Conservation (phyloP, 2,329 filamentous ascomycete genomes). For the Fusarium sp. region DNA sequence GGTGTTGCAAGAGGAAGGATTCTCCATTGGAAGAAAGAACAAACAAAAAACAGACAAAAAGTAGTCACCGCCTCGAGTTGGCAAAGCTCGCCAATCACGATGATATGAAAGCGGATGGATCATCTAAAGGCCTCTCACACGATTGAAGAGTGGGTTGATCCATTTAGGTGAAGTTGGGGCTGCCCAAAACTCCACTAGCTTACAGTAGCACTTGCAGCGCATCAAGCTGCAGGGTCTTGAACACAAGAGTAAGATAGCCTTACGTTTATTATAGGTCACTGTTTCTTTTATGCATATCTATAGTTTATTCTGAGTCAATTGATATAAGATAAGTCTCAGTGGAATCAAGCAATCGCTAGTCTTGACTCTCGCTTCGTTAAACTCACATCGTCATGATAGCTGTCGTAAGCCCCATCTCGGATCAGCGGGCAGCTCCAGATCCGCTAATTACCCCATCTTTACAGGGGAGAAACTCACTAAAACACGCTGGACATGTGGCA, state of each 20-base stretch:
- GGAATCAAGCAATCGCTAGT: background rate
- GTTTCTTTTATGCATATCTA: background rate
- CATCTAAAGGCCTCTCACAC: constrained; percentile 29
- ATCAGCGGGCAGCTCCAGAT: constrained; percentile 4
- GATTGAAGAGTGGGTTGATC: constrained; percentile 37
- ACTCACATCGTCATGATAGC: constrained; percentile 1
- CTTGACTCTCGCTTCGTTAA: background rate
- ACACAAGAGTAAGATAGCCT: background rate
- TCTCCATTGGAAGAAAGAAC: constrained; percentile 5
- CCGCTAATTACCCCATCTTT: constrained; percentile 30
- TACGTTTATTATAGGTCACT: background rate
- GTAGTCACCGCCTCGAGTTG: constrained; percentile 32
- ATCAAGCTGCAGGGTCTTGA: constrained; percentile 8
- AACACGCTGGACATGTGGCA: constrained; percentile 21
- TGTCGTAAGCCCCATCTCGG: constrained; percentile 9
- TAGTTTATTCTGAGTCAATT: background rate
- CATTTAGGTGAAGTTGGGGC: constrained; percentile 18
- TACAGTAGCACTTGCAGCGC: constrained; percentile 10
- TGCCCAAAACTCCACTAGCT: constrained; percentile 4
- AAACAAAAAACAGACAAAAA: constrained; percentile 1
- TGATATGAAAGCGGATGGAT: constrained; percentile 33
- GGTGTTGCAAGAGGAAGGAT: constrained; percentile 13
- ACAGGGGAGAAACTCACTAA: constrained; percentile 20
- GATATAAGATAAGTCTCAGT: background rate
- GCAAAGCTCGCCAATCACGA: constrained; percentile 42